These are phyloP conservation scores for Leucocoprinus birnbaumii DNA, from an alignment of 768 basidiomycete genomes.

Conservation along the genomic window DNA sequence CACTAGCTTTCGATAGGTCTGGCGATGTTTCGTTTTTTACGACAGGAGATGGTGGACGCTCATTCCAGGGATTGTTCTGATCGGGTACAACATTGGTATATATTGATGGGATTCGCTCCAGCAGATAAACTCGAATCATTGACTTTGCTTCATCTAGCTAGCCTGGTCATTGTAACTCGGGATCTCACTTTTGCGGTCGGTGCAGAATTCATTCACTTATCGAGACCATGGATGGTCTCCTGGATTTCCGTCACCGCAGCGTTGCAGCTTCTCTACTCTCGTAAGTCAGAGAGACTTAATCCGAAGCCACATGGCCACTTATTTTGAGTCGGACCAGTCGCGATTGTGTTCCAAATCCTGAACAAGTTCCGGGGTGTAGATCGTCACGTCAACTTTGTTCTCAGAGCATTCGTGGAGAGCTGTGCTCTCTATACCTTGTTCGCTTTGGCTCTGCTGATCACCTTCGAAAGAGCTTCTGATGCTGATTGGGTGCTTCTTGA, in stretches of 20 bases:
- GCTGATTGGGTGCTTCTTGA: conserved; percentile 9
- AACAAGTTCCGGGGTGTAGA: neutral
- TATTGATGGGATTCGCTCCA: too few relatives aligned
- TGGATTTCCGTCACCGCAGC: neutral
- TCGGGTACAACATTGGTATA: conserved; percentile 1
- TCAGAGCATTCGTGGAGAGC: conserved; percentile 4
- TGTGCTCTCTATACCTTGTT: conserved; percentile 9
- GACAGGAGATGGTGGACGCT: conserved; percentile 8
- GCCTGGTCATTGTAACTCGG: neutral
- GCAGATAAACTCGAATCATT: too few relatives aligned
- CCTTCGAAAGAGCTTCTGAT: conserved; percentile 4
- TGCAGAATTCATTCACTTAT: conserved; percentile 3
- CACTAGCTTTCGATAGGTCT: neutral
- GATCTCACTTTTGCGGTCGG: conserved; percentile 3
- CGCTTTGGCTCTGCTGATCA: neutral
- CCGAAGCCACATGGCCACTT: too few relatives aligned
- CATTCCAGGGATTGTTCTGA: neutral
- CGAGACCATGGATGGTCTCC: conserved; percentile 1
- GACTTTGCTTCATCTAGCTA: neutral
- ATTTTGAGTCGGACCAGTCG: neutral
- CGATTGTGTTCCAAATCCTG: neutral
- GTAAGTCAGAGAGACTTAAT: neutral
- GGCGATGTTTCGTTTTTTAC: conserved; percentile 9
- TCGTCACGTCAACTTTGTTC: neutral
- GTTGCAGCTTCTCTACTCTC: conserved; percentile 5